These are phyloP conservation scores for Fusarium acutatum DNA, from an alignment of 2,329 filamentous ascomycete species.

Conservation along the genomic window DNA sequence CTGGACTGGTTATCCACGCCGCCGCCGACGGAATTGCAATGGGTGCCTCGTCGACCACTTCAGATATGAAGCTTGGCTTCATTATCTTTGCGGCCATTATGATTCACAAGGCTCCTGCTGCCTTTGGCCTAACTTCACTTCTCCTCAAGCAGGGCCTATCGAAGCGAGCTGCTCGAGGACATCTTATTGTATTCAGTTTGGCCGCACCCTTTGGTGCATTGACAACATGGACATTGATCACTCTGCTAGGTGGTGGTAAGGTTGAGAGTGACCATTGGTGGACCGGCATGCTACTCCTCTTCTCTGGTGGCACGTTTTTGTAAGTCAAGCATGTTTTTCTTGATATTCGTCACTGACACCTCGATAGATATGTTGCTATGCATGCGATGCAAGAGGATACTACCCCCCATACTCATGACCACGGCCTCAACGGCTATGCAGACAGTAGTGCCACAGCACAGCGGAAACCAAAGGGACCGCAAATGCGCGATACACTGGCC, in stretches of 20 bases:
- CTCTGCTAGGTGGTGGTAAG: conserved; percentile 72
- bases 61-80: conserved; percentile 79
- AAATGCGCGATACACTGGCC: conserved; percentile 74
- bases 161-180: conserved; percentile 83
- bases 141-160: conserved; percentile 90
- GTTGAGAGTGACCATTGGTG: conserved; percentile 77
- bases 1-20: conserved; percentile 94
- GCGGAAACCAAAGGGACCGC: conserved; percentile 63
- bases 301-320: conserved; percentile 95
- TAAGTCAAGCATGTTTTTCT: conserved; percentile 56
- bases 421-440: conserved; percentile 63
- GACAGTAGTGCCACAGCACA: conserved; percentile 56
- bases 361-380: conserved; percentile 89
- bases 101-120: conserved; percentile 95
- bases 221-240: conserved; percentile 81
- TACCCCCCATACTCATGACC: conserved; percentile 56
- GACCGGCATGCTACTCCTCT: conserved; percentile 92
- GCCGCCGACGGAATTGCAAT: conserved; percentile 95
- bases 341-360: conserved; percentile 21
- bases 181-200: conserved; percentile 89
- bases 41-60: conserved; percentile 83
- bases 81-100: conserved; percentile 97
- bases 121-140: conserved; percentile 92
- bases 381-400: conserved; percentile 92
- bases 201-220: conserved; percentile 89